phyloP scores from a whole-genome alignment of 257 asterid species.

The Lycium ferocissimum region DNA sequence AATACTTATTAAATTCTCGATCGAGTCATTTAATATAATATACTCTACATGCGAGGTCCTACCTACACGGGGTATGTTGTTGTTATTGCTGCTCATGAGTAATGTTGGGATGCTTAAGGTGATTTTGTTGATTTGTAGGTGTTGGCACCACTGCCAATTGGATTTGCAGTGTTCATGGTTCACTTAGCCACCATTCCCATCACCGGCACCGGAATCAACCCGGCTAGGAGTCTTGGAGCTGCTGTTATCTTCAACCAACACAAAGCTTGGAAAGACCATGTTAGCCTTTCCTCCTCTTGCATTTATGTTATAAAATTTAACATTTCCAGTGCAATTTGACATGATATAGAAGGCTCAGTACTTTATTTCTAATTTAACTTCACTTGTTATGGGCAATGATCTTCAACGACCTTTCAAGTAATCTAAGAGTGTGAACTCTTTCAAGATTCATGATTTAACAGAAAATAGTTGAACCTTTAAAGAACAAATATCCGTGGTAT shows the following conservation, averaged over 20 bases:
- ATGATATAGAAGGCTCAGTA: no score
- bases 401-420: no score
- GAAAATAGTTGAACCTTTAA: not conserved
- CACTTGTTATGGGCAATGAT: no score
- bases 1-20: not conserved
- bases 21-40: not conserved
- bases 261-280: conserved; percentile 73
- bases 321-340: not conserved
- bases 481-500: no score
- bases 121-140: conserved; percentile 43
- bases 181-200: conserved; percentile 81
- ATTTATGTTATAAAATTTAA: no score
- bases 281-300: conserved; percentile 26
- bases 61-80: no score
- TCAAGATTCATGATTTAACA: no score
- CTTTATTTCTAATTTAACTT: not conserved
- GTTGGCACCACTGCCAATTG: conserved; percentile 86
- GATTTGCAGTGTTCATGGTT: conserved; percentile 84
- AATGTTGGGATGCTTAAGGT: not conserved
- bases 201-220: conserved; percentile 87
- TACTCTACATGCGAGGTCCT: no score
- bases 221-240: conserved; percentile 88
- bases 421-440: not conserved
- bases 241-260: conserved; percentile 63
- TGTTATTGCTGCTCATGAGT: not conserved